Conservation (phyloP, 768 basidiomycete genomes). For the Phaeolepiota aurea region DNA sequence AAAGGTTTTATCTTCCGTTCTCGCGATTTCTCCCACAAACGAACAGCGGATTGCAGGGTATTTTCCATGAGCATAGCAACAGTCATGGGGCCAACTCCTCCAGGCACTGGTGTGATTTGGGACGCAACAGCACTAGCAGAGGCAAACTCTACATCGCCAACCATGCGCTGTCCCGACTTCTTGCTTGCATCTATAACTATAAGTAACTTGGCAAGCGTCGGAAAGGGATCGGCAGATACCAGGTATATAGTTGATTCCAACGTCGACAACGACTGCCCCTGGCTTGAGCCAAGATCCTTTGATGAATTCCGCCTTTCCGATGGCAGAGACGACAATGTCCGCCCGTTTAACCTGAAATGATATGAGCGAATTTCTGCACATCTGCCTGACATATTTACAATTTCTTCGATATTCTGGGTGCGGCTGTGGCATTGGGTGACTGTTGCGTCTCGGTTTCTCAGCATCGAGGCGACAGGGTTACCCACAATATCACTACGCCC, state of each 20-base stretch:
- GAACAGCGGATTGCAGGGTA: slow-evolving; percentile 77
- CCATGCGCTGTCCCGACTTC: slow-evolving; percentile 91
- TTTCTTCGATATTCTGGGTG: slow-evolving; percentile 71
- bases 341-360: slow-evolving; percentile 63
- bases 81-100: slow-evolving; percentile 99
- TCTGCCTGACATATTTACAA: slow-evolving; percentile 40
- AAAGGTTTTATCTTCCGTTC: slow-evolving; percentile 70
- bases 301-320: slow-evolving; percentile 85
- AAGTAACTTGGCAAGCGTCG: background rate
- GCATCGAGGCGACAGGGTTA: slow-evolving; percentile 86
- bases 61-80: slow-evolving; percentile 98
- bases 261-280: slow-evolving; percentile 93
- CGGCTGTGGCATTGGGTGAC: slow-evolving; percentile 96
- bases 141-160: slow-evolving; percentile 89
- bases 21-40: slow-evolving; percentile 65
- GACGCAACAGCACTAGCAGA: slow-evolving; percentile 75
- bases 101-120: slow-evolving; percentile 94
- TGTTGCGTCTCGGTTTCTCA: slow-evolving; percentile 86
- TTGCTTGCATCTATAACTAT: slow-evolving; percentile 62
- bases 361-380: background rate
- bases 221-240: slow-evolving; percentile 33
- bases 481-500: slow-evolving; percentile 98
- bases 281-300: slow-evolving; percentile 94
- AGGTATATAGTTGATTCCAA: slow-evolving; percentile 94
- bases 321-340: slow-evolving; percentile 94